Evolutionary conservation across 805 yeast genomes (phyloP).

Genomic region (Kurtzmaniella cleridarum): DNA sequence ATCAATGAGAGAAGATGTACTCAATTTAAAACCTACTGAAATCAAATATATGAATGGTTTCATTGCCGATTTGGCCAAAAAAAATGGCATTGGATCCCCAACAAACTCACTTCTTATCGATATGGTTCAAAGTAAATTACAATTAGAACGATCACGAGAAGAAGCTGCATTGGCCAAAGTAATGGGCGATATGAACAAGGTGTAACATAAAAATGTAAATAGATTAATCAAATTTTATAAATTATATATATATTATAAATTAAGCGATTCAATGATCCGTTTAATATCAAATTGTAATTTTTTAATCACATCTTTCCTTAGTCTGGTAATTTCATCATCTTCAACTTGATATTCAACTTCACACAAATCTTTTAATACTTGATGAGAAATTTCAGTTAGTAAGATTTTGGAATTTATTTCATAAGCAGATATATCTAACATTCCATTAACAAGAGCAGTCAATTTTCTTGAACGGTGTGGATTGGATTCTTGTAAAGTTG

Average conservation of each 20-base stretch:
- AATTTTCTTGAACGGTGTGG: conserved; percentile 29
- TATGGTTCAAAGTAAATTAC: conserved; percentile 38
- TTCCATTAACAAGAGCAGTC: conserved; percentile 40
- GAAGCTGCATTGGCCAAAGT: neutral
- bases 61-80: conserved; percentile 50
- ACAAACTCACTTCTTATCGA: conserved; percentile 42
- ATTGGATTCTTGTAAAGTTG: conserved; percentile 39
- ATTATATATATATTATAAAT: conserved; percentile 2
- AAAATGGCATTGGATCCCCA: conserved; percentile 38
- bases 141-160: conserved; percentile 27
- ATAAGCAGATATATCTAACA: conserved; percentile 41
- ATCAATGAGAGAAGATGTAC: conserved; percentile 68
- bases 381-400: conserved; percentile 26
- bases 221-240: neutral
- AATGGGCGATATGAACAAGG: neutral
- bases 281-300: conserved; percentile 20
- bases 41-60: conserved; percentile 83
- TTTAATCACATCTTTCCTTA: conserved; percentile 16
- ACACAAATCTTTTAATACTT: conserved; percentile 17
- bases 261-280: conserved; percentile 15
- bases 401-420: conserved; percentile 22
- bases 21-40: conserved; percentile 58
- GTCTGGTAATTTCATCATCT: conserved; percentile 9
- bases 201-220: neutral
- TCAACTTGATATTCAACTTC: conserved; percentile 14